phyloP scores from a whole-genome alignment of 139 green algal species.

The Edaphochlamys debaryana region DNA sequence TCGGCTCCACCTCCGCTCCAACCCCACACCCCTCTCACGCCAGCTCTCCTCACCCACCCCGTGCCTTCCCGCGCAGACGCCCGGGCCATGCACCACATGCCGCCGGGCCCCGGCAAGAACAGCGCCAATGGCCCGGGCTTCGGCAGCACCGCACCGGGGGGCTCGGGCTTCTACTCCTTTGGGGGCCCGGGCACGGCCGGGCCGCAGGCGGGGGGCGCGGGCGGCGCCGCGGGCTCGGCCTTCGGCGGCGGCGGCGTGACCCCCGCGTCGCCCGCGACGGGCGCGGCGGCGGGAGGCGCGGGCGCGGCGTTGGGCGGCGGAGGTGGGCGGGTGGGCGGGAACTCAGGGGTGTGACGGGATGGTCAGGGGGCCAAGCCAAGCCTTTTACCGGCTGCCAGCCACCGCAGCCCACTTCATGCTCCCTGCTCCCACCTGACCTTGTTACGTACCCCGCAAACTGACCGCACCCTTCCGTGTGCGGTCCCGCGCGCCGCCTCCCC shows the following conservation, averaged over 20 bases:
- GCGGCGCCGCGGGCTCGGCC: too few species aligned
- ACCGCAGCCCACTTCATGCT: too few species aligned
- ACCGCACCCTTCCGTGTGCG: too few species aligned
- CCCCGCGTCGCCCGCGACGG: too few species aligned
- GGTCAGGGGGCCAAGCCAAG: too few species aligned
- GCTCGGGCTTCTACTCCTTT: slow-evolving; percentile 13
- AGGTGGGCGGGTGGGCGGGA: too few species aligned
- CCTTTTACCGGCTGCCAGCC: too few species aligned
- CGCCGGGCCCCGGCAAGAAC: neutral
- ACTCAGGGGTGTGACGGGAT: neutral
- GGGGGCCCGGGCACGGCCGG: neutral
- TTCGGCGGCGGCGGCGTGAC: neutral
- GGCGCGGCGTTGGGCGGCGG: neutral
- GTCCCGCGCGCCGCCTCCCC: too few species aligned
- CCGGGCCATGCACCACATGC: slow-evolving; percentile 14
- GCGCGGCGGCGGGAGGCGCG: neutral
- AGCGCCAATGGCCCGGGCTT: neutral
- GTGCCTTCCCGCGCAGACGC: too few species aligned
- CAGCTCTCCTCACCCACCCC: too few species aligned
- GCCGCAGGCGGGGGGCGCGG: neutral
- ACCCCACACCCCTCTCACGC: too few species aligned
- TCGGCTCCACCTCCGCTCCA: too few species aligned
- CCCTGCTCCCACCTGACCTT: neutral
- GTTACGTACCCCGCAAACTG: neutral
- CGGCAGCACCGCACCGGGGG: neutral